Conservation (phyloP, 257 asterid genomes). For the Capsicum chinense region DNA sequence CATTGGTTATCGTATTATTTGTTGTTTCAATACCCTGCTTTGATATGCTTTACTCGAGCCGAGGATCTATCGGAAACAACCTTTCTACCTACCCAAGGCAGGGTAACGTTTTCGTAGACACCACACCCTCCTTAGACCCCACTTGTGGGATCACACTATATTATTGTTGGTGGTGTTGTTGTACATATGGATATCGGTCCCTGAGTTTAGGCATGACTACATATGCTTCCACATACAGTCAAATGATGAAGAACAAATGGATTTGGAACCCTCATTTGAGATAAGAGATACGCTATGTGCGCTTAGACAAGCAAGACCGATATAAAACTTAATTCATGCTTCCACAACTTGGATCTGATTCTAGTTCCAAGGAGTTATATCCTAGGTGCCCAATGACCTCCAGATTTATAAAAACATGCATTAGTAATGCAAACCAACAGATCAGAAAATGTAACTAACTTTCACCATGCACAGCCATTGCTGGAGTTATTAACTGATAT, state of each 20-base stretch:
- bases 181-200: neutral
- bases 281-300: neutral
- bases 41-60: no score
- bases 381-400: slow-evolving; percentile 5
- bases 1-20: no score
- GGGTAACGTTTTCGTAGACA: no score
- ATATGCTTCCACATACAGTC: slow-evolving; percentile 17
- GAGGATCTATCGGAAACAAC: no score
- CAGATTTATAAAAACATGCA: neutral
- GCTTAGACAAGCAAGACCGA: neutral
- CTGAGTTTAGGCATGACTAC: neutral
- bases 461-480: neutral
- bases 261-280: slow-evolving; percentile 4
- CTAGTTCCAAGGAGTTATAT: slow-evolving; percentile 10
- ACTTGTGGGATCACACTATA: no score
- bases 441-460: neutral
- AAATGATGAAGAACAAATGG: slow-evolving; percentile 12
- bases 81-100: no score
- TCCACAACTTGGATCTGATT: slow-evolving; percentile 5
- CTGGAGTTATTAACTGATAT: neutral
- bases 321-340: neutral
- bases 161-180: no score
- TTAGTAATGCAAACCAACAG: neutral
- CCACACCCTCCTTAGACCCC: no score
- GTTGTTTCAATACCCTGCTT: no score